These are phyloP conservation scores for Mortierella sp. DNA, from an alignment of 371 early-diverging fungal genomes.

Conservation along the genomic window DNA sequence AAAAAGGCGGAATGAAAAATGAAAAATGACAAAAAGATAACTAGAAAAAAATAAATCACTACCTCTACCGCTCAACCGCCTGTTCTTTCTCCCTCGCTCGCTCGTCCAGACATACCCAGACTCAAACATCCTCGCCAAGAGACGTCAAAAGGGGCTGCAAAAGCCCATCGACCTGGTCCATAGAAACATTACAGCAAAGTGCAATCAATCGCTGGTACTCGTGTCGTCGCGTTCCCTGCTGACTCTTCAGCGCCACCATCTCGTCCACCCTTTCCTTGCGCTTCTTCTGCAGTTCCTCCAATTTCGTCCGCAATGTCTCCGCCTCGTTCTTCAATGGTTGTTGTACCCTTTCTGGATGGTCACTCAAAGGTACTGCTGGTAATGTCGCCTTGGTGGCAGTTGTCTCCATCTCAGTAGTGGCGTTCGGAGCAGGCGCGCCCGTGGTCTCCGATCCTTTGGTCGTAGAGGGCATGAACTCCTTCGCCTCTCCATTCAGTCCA, in stretches of 20 bases:
- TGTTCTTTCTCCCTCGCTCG: slow-evolving; percentile 2
- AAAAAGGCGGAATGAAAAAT: neutral
- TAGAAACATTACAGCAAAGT: slow-evolving; percentile 77
- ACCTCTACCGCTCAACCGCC: neutral
- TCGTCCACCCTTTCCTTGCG: slow-evolving; percentile 42
- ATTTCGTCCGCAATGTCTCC: slow-evolving; percentile 15
- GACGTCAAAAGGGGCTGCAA: slow-evolving; percentile 70
- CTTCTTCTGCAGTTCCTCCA: slow-evolving; percentile 31
- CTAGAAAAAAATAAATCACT: no score
- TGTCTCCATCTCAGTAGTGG: neutral
- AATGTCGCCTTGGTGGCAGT: neutral
- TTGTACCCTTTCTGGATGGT: slow-evolving; percentile 2
- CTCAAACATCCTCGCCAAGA: slow-evolving; percentile 17
- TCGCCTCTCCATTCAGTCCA: neutral
- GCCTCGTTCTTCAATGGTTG: slow-evolving; percentile 29
- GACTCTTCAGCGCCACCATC: slow-evolving; percentile 43
- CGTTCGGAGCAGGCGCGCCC: neutral
- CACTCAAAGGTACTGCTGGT: neutral
- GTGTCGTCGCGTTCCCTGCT: slow-evolving; percentile 37
- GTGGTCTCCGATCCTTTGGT: neutral
- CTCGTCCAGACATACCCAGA: no score
- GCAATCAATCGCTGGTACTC: slow-evolving; percentile 82
- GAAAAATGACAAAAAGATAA: neutral
- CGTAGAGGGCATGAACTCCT: neutral
- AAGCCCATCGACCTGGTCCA: slow-evolving; percentile 77